A percentile compares a stretch with the other conserved stretches of the same genome.
These are phyloP conservation scores for Pythium sp. DNA, from an alignment of 352 stramenopile species.

Conservation along the genomic window DNA sequence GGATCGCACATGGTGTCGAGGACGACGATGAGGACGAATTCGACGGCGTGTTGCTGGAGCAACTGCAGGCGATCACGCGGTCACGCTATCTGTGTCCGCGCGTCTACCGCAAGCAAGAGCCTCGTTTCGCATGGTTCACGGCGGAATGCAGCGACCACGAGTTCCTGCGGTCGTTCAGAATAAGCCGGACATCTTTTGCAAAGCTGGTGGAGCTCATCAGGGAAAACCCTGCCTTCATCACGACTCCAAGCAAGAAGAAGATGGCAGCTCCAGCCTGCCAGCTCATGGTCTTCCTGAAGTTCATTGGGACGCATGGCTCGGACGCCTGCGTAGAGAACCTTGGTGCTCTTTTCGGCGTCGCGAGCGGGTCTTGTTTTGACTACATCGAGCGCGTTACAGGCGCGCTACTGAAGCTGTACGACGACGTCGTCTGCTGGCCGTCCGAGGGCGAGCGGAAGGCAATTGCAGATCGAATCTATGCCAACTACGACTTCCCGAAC, in stretches of 20 bases:
- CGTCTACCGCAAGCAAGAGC: not conserved
- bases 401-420: not conserved
- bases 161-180: not conserved
- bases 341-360: not conserved
- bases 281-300: conserved; percentile 2
- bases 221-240: not conserved
- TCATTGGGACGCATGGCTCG: not conserved
- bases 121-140: not conserved
- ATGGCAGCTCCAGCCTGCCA: not conserved
- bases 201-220: not conserved
- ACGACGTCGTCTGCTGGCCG: not conserved
- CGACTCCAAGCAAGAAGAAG: conserved; percentile 3
- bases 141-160: not conserved
- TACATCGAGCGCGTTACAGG: not conserved
- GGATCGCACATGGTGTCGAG: not conserved
- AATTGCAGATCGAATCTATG: not conserved
- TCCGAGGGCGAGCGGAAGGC: not conserved
- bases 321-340: not conserved
- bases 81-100: not conserved
- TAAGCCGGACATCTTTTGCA: not conserved
- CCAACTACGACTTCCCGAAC: not conserved
- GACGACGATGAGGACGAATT: not conserved
- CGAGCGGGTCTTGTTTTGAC: not conserved
- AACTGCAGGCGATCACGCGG: not conserved
- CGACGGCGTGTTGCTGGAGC: conserved; percentile 1